phyloP scores from a whole-genome alignment of 2,329 filamentous ascomycete genomes.

The Fusarium denticulatum region DNA sequence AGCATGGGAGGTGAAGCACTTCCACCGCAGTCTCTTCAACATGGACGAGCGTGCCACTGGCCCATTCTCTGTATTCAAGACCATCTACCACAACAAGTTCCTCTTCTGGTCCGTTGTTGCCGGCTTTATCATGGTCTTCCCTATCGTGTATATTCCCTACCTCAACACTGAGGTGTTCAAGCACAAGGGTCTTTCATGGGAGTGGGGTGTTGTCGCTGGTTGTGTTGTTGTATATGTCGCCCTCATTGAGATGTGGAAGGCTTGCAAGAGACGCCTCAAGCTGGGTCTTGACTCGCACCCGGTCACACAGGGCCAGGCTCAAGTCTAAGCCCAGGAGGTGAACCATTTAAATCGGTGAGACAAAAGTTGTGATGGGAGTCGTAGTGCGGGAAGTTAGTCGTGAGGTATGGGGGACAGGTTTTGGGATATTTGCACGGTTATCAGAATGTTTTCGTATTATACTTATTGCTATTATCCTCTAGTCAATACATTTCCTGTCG shows the following conservation, averaged over 20 bases:
- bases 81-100: conserved; percentile 76
- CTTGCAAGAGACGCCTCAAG: conserved; percentile 64
- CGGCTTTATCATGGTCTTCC: conserved; percentile 69
- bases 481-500: conserved; percentile 45
- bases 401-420: conserved; percentile 42
- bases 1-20: conserved; percentile 79
- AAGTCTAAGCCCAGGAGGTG: conserved; percentile 26
- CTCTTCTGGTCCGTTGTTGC: conserved; percentile 71
- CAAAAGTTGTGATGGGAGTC: not conserved
- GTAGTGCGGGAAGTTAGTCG: not conserved
- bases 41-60: conserved; percentile 67
- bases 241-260: conserved; percentile 77
- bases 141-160: conserved; percentile 73
- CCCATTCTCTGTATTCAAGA: conserved; percentile 62
- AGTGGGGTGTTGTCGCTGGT: conserved; percentile 75
- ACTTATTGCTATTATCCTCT: conserved; percentile 44
- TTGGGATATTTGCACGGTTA: conserved; percentile 41
- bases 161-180: conserved; percentile 75
- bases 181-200: conserved; percentile 74
- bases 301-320: conserved; percentile 15
- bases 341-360: not conserved
- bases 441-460: conserved; percentile 44
- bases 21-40: conserved; percentile 74
- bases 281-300: conserved; percentile 47
- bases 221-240: conserved; percentile 68